phyloP scores from a whole-genome alignment of 805 yeast species.

The Danielozyma ontarioensis region DNA sequence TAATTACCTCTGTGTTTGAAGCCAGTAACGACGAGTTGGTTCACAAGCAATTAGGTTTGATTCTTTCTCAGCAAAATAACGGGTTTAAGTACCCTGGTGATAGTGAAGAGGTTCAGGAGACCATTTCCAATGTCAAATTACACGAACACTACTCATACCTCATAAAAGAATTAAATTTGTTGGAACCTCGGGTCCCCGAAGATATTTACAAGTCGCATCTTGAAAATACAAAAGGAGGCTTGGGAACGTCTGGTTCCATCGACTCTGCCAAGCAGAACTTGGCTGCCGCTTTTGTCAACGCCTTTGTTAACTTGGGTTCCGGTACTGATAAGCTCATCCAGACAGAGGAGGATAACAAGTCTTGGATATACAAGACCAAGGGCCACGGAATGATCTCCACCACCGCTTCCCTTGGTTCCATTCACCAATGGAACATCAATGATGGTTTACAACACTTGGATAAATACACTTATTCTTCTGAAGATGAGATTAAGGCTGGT shows the following conservation, averaged over 20 bases:
- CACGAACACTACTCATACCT: constrained; percentile 77
- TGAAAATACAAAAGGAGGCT: constrained; percentile 61
- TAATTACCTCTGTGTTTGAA: constrained; percentile 74
- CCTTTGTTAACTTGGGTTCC: constrained; percentile 86
- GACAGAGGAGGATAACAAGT: constrained; percentile 62
- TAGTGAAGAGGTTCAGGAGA: constrained; percentile 71
- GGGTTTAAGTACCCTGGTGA: constrained; percentile 61
- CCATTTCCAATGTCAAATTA: constrained; percentile 73
- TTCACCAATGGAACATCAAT: constrained; percentile 85
- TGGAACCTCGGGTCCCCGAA: constrained; percentile 90
- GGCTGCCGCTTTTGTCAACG: constrained; percentile 92
- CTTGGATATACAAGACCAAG: constrained; percentile 90
- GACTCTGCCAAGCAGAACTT: constrained; percentile 94
- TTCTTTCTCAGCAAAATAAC: constrained; percentile 81
- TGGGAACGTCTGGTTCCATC: constrained; percentile 48
- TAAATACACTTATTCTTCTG: constrained; percentile 79
- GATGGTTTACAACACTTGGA: constrained; percentile 89
- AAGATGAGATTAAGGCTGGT: constrained; percentile 90
- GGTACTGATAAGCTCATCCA: constrained; percentile 78
- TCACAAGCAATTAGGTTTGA: constrained; percentile 88
- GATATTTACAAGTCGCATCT: constrained; percentile 90
- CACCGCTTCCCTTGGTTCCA: constrained; percentile 85
- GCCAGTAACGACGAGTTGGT: constrained; percentile 69
- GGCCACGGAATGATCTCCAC: constrained; percentile 89
- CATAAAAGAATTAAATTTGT: constrained; percentile 79